A percentile compares a stretch with the other conserved stretches of the same genome.
Conservation (phyloP, 2,329 filamentous ascomycete genomes). For the Mycosphaerella sp. region DNA sequence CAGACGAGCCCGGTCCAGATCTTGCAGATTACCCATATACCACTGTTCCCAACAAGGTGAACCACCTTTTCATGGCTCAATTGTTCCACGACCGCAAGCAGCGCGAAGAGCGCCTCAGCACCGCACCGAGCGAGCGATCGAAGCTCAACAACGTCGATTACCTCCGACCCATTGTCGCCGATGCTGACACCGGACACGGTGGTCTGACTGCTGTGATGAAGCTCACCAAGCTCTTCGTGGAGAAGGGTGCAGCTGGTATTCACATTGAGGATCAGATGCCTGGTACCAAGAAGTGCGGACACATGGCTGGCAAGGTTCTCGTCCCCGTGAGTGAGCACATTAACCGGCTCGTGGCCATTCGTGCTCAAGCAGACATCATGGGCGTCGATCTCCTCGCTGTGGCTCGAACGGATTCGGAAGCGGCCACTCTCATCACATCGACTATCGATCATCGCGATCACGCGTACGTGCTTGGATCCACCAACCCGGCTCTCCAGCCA, state of each 20-base stretch:
- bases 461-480: conserved; percentile 81
- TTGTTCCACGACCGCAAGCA: conserved; percentile 99
- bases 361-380: conserved; percentile 98
- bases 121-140: conserved; percentile 63
- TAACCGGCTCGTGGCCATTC: conserved; percentile 92
- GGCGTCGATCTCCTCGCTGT: conserved; percentile 82
- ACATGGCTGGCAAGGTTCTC: conserved; percentile 98
- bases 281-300: conserved; percentile 98
- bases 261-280: conserved; percentile 99
- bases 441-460: conserved; percentile 96
- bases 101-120: conserved; percentile 82
- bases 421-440: conserved; percentile 91
- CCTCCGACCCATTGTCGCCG: conserved; percentile 89
- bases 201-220: conserved; percentile 99
- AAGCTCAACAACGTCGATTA: conserved; percentile 81
- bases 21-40: conserved; percentile 92
- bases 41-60: conserved; percentile 96
- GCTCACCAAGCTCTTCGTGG: conserved; percentile 93
- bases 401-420: conserved; percentile 94
- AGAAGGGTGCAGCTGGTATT: conserved; percentile 93
- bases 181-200: conserved; percentile 95
- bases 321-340: conserved; percentile 98
- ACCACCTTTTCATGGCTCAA: conserved; percentile 96
- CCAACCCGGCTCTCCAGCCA: conserved; percentile 76
- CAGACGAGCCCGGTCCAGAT: conserved; percentile 95